phyloP scores from a whole-genome alignment of 2,329 filamentous ascomycete species.

The Hypoxylon sp. region DNA sequence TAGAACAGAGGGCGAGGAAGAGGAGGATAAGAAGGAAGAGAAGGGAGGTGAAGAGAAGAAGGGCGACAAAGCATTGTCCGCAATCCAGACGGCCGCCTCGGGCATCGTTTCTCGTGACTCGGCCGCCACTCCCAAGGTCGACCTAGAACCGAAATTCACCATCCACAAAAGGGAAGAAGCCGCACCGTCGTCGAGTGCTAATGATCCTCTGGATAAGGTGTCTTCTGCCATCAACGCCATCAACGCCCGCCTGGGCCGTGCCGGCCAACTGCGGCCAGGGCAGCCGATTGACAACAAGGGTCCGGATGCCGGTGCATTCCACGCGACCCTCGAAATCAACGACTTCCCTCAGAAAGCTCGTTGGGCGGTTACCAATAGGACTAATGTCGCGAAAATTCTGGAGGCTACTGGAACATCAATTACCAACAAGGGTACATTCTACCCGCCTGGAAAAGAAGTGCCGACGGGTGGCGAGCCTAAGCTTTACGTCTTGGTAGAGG shows the following conservation, averaged over 20 bases:
- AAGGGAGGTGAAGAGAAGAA: slow-evolving; percentile 74
- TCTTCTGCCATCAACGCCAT: slow-evolving; percentile 91
- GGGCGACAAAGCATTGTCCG: slow-evolving; percentile 71
- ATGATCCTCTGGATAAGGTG: slow-evolving; percentile 83
- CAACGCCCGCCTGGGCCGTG: slow-evolving; percentile 87
- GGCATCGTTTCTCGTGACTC: slow-evolving; percentile 61
- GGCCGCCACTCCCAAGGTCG: slow-evolving; percentile 53
- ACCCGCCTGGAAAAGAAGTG: slow-evolving; percentile 81
- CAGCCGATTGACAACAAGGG: slow-evolving; percentile 99
- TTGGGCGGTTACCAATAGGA: slow-evolving; percentile 98
- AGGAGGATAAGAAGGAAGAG: slow-evolving; percentile 76
- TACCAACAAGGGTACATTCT: slow-evolving; percentile 95
- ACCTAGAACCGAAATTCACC: slow-evolving; percentile 67
- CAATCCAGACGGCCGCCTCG: slow-evolving; percentile 69
- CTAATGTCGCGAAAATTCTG: slow-evolving; percentile 97
- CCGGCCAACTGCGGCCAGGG: slow-evolving; percentile 87
- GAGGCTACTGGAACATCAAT: slow-evolving; percentile 95
- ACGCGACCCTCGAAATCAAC: slow-evolving; percentile 98
- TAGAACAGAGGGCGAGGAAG: slow-evolving; percentile 84
- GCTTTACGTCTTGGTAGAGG: slow-evolving; percentile 96
- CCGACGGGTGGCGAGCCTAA: slow-evolving; percentile 81
- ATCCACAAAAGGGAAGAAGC: slow-evolving; percentile 74
- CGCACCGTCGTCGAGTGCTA: slow-evolving; percentile 52
- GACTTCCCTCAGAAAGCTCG: slow-evolving; percentile 98
- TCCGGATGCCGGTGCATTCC: slow-evolving; percentile 94